Base-by-base conservation (phyloP, 2,329 filamentous ascomycete species). In the Microcyclosporella mali region DNA sequence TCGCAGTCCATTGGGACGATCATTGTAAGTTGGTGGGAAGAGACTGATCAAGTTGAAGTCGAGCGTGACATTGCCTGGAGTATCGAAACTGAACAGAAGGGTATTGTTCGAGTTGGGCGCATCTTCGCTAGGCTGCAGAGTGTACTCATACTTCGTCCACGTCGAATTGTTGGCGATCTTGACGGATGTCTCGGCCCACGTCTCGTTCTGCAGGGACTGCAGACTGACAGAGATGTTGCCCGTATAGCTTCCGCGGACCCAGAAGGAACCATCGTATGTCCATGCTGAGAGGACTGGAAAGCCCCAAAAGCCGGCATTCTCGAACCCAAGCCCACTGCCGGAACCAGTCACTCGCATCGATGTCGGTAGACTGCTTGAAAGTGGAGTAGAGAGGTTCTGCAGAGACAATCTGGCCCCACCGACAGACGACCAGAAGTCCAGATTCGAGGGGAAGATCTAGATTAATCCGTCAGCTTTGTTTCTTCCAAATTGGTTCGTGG, bases 21-120 rank as follows among this genome's bases (percentile, higher is more conserved):
- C 56, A 39, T 75, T 75, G 66, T 71, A 77, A 1, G 74, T 77
- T 3, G 73, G 72, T 2, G 72, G 72, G 58, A 76, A 77, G 29
- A 77, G 56, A 37, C 69, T 72, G 46, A 77, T 70, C 14, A 77
- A 57, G 45, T 72, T 70, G 59, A 78, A 75, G 52, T 74, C 68
- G 7, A 73, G 59, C 1, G 66, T 65, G 25, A 64, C 63, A 33
- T 18, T 52, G 7, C 52, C 41, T 12, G 66, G 62, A 27, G 74
- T 72, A 2, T 51, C 43, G 31, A 45, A 53, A 2, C 70, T 74
- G 37, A 77, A 59, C 2, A 66, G 63, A 41, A 76, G 72, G 0
- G 70, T 72, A 51, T 77, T 77, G 57, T 76, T 74, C 4, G 64
- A 63, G 56, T 68, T 67, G 3, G 66, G 65, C 21, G 69, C 70